These are phyloP conservation scores for Insectozyma bohioensis DNA, from an alignment of 1,139 yeast species.

Conservation along the genomic window DNA sequence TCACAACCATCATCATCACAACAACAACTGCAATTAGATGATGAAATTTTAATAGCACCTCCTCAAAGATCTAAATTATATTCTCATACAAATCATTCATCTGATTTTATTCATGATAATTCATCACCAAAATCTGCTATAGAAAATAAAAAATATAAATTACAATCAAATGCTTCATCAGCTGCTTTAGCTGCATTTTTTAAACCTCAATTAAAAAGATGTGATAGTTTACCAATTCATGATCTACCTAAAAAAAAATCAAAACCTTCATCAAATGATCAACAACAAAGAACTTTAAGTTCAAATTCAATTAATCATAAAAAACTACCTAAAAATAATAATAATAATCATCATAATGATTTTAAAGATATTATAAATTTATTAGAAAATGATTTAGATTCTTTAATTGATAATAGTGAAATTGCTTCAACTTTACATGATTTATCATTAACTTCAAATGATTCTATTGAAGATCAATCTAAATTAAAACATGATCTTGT, in stretches of 20 bases:
- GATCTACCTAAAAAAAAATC: no score
- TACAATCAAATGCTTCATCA: conserved; percentile 55
- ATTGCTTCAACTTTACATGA: conserved; percentile 58
- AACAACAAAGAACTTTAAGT: conserved; percentile 4
- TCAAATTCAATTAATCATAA: conserved; percentile 1
- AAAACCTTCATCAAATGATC: conserved; percentile 1
- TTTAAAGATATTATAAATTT: conserved; percentile 45
- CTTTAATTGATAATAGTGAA: conserved; percentile 31
- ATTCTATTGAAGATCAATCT: conserved; percentile 23
- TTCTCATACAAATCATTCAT: conserved; percentile 21
- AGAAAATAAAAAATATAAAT: conserved; percentile 17
- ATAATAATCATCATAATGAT: conserved; percentile 24
- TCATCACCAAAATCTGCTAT: conserved; percentile 3
- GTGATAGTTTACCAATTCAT: conserved; percentile 38
- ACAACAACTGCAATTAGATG: no score
- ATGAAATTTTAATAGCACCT: conserved; percentile 2
- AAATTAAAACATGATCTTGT: conserved; percentile 39
- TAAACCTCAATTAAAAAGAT: conserved; percentile 36
- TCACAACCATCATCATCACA: conserved; percentile 4
- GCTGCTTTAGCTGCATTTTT: conserved; percentile 65
- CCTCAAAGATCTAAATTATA: conserved; percentile 6
- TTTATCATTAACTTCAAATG: conserved; percentile 45
- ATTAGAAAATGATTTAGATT: conserved; percentile 37
- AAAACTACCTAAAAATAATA: neutral
- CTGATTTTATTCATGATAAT: conserved; percentile 21